Conservation (phyloP, 1,284 basidiomycete genomes). For the Amylostereum areolatum region DNA sequence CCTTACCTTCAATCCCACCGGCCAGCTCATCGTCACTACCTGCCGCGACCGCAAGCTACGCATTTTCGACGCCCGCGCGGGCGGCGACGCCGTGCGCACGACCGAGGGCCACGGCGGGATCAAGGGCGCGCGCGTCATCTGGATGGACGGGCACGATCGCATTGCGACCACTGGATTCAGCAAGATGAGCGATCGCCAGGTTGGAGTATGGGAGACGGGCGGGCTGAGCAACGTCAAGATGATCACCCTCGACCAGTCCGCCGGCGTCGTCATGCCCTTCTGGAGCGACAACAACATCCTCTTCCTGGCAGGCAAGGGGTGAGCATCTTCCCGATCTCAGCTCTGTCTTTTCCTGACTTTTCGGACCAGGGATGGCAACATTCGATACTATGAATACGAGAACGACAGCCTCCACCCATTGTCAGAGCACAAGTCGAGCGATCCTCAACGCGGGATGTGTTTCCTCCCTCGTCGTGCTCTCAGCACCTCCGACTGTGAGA, state of each 20-base stretch:
- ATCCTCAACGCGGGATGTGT: conserved; percentile 94
- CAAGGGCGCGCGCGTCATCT: conserved; percentile 86
- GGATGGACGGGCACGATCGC: conserved; percentile 87
- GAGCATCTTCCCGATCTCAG: conserved; percentile 13
- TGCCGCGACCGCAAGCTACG: conserved; percentile 91
- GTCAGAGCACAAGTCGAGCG: conserved; percentile 84
- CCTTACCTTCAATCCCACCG: conserved; percentile 79
- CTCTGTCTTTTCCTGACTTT: conserved; percentile 15
- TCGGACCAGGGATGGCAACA: conserved; percentile 75
- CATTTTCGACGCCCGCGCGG: conserved; percentile 83
- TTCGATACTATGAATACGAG: conserved; percentile 95
- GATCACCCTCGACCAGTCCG: conserved; percentile 77
- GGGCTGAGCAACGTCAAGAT: conserved; percentile 72
- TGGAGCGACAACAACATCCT: conserved; percentile 93
- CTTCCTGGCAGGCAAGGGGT: conserved; percentile 89
- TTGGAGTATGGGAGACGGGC: conserved; percentile 82
- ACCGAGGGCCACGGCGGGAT: conserved; percentile 90
- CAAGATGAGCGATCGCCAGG: conserved; percentile 90
- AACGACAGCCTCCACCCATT: conserved; percentile 78
- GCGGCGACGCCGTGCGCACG: conserved; percentile 74
- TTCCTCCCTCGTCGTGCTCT: conserved; percentile 91
- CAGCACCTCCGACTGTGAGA: conserved; percentile 89
- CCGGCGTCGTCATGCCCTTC: conserved; percentile 96
- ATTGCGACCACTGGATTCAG: conserved; percentile 94
- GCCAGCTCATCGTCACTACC: conserved; percentile 73